Percentiles rank a stretch among this genome's conserved stretches.
These are phyloP conservation scores for Colletotrichum sp. DNA, from an alignment of 2,329 filamentous ascomycete species.

Conservation along the genomic window DNA sequence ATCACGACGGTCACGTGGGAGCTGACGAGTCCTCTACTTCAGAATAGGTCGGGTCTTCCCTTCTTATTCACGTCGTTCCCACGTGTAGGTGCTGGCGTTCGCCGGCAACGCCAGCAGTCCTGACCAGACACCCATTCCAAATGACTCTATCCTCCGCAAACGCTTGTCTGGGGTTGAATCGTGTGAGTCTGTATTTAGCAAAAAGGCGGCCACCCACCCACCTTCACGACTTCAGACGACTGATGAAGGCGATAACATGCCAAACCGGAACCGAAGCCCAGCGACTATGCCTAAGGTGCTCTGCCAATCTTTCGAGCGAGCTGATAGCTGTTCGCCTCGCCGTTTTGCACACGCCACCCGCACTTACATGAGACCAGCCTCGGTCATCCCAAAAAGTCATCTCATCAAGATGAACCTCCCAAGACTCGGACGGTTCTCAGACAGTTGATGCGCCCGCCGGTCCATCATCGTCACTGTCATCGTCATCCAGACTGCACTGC, in stretches of 20 bases:
- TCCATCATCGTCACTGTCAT: not conserved
- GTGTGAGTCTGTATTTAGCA: constrained; percentile 8
- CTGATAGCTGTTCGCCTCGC: not conserved
- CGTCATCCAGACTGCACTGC: not conserved
- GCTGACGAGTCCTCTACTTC: constrained; percentile 14
- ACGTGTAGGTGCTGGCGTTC: not conserved
- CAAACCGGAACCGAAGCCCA: not conserved
- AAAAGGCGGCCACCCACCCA: not conserved
- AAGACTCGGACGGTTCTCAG: not conserved
- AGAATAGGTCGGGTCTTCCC: constrained; percentile 8
- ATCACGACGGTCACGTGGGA: not conserved
- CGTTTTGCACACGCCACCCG: not conserved
- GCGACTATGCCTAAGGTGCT: not conserved
- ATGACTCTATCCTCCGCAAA: not conserved
- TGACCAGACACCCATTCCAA: not conserved
- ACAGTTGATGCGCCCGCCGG: not conserved
- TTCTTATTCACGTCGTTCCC: not conserved
- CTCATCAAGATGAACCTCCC: not conserved
- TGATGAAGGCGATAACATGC: not conserved
- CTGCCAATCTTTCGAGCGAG: not conserved
- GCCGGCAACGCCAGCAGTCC: not conserved
- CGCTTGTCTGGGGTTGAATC: constrained; percentile 8
- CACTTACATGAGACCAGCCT: not conserved
- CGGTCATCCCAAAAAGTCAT: not conserved
- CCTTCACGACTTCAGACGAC: constrained; percentile 1